Evolutionary conservation across 169 alveolate species (phyloP).

Genomic region (Eimeria tenella): DNA sequence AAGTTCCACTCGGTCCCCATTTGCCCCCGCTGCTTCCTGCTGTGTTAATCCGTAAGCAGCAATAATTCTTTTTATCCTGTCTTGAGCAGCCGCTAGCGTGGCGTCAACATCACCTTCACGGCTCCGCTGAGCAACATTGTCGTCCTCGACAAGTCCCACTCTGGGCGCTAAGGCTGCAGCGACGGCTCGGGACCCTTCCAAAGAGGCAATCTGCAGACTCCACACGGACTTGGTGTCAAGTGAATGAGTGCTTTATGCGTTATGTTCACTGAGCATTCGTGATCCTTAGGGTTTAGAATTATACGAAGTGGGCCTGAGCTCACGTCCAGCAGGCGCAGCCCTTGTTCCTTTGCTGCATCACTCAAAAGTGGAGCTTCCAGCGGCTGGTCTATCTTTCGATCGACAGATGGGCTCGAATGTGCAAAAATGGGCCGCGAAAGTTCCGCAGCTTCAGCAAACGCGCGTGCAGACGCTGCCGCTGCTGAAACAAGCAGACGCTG

Average conservation of each 20-base stretch:
- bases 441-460: neutral
- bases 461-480: slow-evolving; percentile 1
- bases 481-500: slow-evolving; percentile 21
- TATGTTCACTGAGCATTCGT: too few species aligned
- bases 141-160: neutral
- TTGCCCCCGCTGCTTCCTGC: neutral
- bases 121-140: neutral
- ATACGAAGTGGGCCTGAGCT: neutral
- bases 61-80: neutral
- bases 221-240: too few species aligned
- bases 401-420: too few species aligned
- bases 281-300: too few species aligned
- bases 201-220: slow-evolving; percentile 6
- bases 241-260: too few species aligned
- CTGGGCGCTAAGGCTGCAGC: neutral
- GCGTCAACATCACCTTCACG: neutral
- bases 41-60: neutral
- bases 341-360: neutral
- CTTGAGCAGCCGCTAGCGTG: neutral
- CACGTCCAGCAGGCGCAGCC: neutral
- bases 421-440: neutral
- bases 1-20: neutral
- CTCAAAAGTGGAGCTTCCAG: neutral
- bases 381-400: neutral
- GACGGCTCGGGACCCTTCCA: slow-evolving; percentile 5